Percentiles rank a stretch among this genome's conserved stretches.
These are phyloP conservation scores for Asterella californica DNA, from an alignment of 225 moss, liverwort and hornwort species.

Conservation along the genomic window DNA sequence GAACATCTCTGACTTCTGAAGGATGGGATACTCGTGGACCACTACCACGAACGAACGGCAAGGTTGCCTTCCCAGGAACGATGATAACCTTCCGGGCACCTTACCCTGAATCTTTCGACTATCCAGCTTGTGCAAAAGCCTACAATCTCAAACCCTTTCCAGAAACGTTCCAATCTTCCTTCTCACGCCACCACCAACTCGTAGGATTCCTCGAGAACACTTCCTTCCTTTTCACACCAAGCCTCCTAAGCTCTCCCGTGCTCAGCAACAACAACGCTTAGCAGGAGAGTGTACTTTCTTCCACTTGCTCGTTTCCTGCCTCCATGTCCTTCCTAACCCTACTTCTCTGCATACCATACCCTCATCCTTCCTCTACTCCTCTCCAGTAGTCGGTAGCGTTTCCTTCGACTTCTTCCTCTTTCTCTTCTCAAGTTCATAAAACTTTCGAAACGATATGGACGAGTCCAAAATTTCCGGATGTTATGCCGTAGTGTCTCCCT, in stretches of 20 bases:
- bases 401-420: background rate
- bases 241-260: background rate
- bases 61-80: too few species aligned
- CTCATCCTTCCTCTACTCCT: background rate
- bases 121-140: background rate
- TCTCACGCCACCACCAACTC: constrained; percentile 8
- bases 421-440: too few species aligned
- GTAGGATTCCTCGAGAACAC: background rate
- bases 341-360: background rate
- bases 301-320: background rate
- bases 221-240: constrained; percentile 1
- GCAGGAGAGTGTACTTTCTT: background rate
- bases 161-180: background rate
- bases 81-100: background rate
- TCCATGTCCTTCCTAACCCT: constrained; percentile 14
- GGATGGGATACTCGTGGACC: too few species aligned
- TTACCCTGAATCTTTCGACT: background rate
- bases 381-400: background rate
- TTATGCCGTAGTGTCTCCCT: too few species aligned
- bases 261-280: background rate
- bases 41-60: background rate
- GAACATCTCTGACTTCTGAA: constrained; percentile 40
- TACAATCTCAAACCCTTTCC: background rate
- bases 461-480: too few species aligned
- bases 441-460: too few species aligned